Evolutionary conservation across 306 rosid genomes (phyloP), one percentile per base, ranked within the genome.

Genomic region (Lagenaria siceraria): DNA sequence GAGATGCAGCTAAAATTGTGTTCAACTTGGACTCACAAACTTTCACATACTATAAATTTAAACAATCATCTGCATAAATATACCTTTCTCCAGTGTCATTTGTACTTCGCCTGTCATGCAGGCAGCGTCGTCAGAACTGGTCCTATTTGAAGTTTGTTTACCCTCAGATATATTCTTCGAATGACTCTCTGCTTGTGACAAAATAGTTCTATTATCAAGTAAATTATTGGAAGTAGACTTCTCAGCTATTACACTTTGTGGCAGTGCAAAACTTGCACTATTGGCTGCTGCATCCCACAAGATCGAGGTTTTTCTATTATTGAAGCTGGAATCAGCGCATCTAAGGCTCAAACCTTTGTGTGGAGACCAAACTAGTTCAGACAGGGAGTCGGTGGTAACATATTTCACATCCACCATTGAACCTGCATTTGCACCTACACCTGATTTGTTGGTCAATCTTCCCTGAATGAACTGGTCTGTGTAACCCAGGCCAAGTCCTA

Each of bases 371-470:
- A 95, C 97, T 77, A 95, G 87, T 82, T 95, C 98, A 73, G 97
- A 90, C 33, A 95, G 75, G 52, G 96, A 90, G 7, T 85, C 87
- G 43, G 78, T 38, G 77, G 89, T 77, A 79, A 86, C 82, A 84
- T 84, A 81, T 79, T 81, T 55, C 82, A 71, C 80, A 86, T 81
- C 83, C 78, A 76, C 65, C 88, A 78, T 82, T 48, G 83, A 88
- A 86, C 80, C 89, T 87, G 96, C 98, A 95, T 95, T 90, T 95
- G 96, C 98, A 92, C 96, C 96, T 95, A 91, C 98, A 92, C 97
- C 88, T 51, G 82, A 76, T 43, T 84, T 88, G 80, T 80, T 79
- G 40, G 70, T 80, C 86, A 83, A 72, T 17, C 35, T 70, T 74
- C 83, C 74, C 85, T 83, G 74, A 76, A 55, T 64, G 80, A 73